A percentile compares a stretch with the other conserved stretches of the same genome.
phyloP scores from a whole-genome alignment of 140 eudicot species.

The Anethum foeniculum region DNA sequence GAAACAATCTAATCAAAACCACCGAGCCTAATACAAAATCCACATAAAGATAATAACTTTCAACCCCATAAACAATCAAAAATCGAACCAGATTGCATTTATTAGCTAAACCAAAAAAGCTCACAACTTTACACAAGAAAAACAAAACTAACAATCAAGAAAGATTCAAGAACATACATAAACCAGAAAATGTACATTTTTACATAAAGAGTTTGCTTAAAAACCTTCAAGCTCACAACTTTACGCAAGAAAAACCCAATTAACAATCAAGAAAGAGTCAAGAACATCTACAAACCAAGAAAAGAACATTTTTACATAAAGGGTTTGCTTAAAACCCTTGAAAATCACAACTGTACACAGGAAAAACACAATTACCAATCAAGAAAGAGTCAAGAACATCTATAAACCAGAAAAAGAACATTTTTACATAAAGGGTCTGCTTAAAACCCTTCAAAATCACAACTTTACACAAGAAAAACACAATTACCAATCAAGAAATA shows the following conservation, averaged over 20 bases:
- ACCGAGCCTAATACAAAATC: not conserved
- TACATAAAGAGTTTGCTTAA: not conserved
- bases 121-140: not conserved
- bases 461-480: not conserved
- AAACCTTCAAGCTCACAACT: slow-evolving; percentile 26
- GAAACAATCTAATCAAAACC: not conserved
- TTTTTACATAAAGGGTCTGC: not conserved
- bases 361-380: not conserved
- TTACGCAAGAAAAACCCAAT: not conserved
- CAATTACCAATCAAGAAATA: not conserved
- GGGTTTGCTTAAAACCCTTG: slow-evolving; percentile 24
- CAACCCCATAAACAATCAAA: not conserved
- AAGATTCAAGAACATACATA: not conserved
- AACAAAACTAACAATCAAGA: not conserved
- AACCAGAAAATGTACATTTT: not conserved
- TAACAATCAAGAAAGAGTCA: not conserved
- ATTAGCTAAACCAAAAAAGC: not conserved
- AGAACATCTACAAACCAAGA: not conserved
- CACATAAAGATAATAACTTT: not conserved
- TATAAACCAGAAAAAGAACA: not conserved
- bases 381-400: not conserved
- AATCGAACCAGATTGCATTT: not conserved
- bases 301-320: not conserved
- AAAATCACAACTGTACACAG: not conserved
- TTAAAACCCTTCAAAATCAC: slow-evolving; percentile 23